Evolutionary conservation across 2,329 filamentous ascomycete genomes (phyloP).

Genomic region (Calycina herbarum): DNA sequence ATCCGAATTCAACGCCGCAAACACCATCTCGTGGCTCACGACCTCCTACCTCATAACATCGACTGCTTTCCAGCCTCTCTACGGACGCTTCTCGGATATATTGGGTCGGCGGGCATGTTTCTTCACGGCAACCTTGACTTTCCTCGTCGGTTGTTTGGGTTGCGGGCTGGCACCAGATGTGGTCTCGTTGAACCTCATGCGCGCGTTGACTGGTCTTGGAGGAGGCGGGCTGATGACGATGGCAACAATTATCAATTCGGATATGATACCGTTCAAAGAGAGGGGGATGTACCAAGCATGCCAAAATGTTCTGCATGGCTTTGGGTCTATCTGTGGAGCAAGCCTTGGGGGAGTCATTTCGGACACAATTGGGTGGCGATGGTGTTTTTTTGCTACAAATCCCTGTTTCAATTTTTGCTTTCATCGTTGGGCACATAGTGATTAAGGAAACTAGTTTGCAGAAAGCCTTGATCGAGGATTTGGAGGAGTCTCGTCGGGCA

Average conservation of each 20-base stretch:
- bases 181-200: conserved; percentile 60
- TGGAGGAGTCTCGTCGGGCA: too few relatives aligned
- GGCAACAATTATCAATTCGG: conserved; percentile 63
- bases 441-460: too few relatives aligned
- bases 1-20: too few relatives aligned
- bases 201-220: conserved; percentile 67
- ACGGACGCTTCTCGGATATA: conserved; percentile 69
- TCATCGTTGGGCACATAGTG: too few relatives aligned
- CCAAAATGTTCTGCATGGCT: too few relatives aligned
- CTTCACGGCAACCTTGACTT: conserved; percentile 62
- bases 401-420: too few relatives aligned
- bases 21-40: too few relatives aligned
- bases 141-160: conserved; percentile 63
- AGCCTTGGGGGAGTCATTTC: too few relatives aligned
- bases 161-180: conserved; percentile 62
- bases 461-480: too few relatives aligned
- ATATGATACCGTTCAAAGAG: conserved; percentile 59
- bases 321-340: too few relatives aligned
- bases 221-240: conserved; percentile 70
- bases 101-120: conserved; percentile 64
- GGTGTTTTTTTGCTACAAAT: too few relatives aligned
- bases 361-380: too few relatives aligned
- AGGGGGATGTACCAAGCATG: conserved; percentile 52
- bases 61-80: conserved; percentile 71
- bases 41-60: conserved; percentile 55